phyloP scores from a whole-genome alignment of 2,329 filamentous ascomycete genomes.

The Colletotrichum phormii region DNA sequence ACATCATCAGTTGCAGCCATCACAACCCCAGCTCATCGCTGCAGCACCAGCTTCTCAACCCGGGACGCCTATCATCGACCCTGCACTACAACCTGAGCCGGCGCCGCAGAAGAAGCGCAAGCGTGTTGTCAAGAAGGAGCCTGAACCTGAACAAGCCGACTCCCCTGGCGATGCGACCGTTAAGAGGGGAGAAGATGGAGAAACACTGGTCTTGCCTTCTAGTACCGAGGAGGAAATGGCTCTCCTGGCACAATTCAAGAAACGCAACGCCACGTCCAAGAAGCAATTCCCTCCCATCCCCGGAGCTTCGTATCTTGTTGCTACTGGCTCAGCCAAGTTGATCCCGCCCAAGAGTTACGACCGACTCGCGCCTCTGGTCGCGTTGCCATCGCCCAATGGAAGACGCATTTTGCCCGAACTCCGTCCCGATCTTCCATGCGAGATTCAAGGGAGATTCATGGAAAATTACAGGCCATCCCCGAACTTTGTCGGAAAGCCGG shows the following conservation, averaged over 20 bases:
- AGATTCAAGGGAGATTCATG: constrained; percentile 57
- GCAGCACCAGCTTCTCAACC: constrained; percentile 38
- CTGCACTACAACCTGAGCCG: constrained; percentile 41
- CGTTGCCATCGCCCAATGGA: constrained; percentile 52
- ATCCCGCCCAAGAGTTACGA: constrained; percentile 58
- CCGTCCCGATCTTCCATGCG: constrained; percentile 54
- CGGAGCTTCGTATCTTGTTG: constrained; percentile 52
- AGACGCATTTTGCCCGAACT: constrained; percentile 53
- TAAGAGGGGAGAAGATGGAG: constrained; percentile 51
- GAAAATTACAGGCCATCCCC: constrained; percentile 53
- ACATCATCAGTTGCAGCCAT: not conserved
- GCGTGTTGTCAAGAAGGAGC: constrained; percentile 44
- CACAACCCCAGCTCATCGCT: constrained; percentile 11
- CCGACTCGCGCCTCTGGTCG: constrained; percentile 56
- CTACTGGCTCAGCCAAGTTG: constrained; percentile 53
- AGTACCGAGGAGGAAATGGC: constrained; percentile 40
- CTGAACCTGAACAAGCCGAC: constrained; percentile 45
- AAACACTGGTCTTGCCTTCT: constrained; percentile 39
- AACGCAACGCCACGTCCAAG: constrained; percentile 51
- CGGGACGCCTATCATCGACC: constrained; percentile 29
- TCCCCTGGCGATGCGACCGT: constrained; percentile 43
- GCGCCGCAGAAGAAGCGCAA: constrained; percentile 52
- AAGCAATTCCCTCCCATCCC: constrained; percentile 52
- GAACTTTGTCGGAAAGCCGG: constrained; percentile 51
- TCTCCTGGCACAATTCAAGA: constrained; percentile 51